Conservation (phyloP, 139 green algal genomes). For the Diplosphaera chodatii region DNA sequence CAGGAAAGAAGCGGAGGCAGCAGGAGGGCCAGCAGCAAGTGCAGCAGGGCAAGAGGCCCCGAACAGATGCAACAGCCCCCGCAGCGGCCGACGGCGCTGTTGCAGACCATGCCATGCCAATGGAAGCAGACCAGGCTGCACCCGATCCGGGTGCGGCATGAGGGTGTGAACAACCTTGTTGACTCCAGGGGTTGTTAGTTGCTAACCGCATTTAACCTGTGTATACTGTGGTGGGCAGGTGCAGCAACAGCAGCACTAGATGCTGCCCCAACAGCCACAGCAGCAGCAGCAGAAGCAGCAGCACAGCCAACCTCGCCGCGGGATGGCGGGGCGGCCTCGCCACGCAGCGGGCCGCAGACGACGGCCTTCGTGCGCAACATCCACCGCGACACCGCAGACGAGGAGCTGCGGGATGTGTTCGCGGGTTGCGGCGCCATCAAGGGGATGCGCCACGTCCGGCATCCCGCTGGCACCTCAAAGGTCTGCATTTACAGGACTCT, state of each 20-base stretch:
- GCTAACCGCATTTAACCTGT: too few species aligned
- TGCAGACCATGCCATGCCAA: neutral
- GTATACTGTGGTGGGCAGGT: too few species aligned
- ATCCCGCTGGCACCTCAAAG: conserved; percentile 23
- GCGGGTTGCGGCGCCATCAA: conserved; percentile 28
- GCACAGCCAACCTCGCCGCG: neutral
- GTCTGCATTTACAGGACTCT: too few species aligned
- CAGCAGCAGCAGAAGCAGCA: neutral
- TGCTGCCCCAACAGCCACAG: neutral
- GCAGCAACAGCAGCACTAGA: too few species aligned
- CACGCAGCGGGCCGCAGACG: neutral
- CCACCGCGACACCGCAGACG: conserved; percentile 11
- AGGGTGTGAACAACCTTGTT: too few species aligned
- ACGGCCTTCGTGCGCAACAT: conserved; percentile 54
- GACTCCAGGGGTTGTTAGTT: too few species aligned
- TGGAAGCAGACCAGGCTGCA: conserved; percentile 1
- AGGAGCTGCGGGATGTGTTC: conserved; percentile 50
- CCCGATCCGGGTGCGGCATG: neutral
- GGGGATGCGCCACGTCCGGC: conserved; percentile 45
- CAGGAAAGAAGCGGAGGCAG: conserved; percentile 12
- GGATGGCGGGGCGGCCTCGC: neutral
- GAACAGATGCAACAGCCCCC: neutral
- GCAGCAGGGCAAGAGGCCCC: neutral
- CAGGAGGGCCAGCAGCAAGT: neutral
- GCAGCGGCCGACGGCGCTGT: neutral